Evolutionary conservation across 192 early-diverging fungal genomes (phyloP).

Genomic region (Spinellus fusiger): DNA sequence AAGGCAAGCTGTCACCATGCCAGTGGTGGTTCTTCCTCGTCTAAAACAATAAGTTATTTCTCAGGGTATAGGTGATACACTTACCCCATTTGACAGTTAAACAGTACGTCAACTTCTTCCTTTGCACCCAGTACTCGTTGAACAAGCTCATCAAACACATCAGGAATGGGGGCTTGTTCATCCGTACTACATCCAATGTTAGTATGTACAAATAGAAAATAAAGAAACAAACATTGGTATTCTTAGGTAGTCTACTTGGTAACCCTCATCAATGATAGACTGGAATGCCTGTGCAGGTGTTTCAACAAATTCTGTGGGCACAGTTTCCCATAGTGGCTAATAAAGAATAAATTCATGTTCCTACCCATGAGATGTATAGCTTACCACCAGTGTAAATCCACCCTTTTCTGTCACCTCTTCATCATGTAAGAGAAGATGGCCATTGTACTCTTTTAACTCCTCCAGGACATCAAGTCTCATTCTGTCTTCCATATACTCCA

Average conservation of each 20-base stretch:
- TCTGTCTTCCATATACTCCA: slow-evolving; percentile 55
- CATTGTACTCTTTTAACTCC: slow-evolving; percentile 44
- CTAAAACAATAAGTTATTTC: slow-evolving; percentile 10
- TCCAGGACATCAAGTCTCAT: slow-evolving; percentile 51
- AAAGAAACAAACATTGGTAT: slow-evolving; percentile 46
- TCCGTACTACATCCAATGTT: slow-evolving; percentile 48
- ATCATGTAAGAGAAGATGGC: slow-evolving; percentile 52
- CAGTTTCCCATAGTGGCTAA: slow-evolving; percentile 48
- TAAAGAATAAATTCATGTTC: not conserved
- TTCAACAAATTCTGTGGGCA: slow-evolving; percentile 41
- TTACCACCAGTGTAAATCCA: slow-evolving; percentile 46
- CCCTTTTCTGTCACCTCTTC: slow-evolving; percentile 39
- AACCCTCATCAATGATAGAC: slow-evolving; percentile 47
- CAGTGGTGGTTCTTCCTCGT: slow-evolving; percentile 60
- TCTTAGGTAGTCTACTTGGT: slow-evolving; percentile 49
- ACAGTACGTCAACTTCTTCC: slow-evolving; percentile 40
- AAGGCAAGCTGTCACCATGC: slow-evolving; percentile 50
- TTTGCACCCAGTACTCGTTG: slow-evolving; percentile 33
- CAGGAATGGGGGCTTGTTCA: slow-evolving; percentile 64
- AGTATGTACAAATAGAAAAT: too few relatives aligned
- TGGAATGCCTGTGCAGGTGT: slow-evolving; percentile 55
- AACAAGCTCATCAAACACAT: slow-evolving; percentile 58
- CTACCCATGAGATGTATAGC: not conserved
- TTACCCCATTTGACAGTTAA: slow-evolving; percentile 70
- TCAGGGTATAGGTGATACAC: not conserved